Evolutionary conservation across 441 rosid species (phyloP).

Genomic region (Bocquillonia castaneifolia): DNA sequence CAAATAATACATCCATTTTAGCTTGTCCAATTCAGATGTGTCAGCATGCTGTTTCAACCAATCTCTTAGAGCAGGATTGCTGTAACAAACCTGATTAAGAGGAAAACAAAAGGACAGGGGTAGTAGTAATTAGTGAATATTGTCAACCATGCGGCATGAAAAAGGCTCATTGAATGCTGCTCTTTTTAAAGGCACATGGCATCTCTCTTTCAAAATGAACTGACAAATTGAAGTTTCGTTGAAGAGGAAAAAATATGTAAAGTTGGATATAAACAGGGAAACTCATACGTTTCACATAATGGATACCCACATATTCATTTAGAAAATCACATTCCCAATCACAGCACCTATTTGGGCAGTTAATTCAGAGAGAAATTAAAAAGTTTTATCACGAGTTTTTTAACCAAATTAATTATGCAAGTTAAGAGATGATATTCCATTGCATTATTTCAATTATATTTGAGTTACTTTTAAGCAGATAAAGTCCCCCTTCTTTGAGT

Average conservation of each 20-base stretch:
- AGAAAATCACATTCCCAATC: background rate
- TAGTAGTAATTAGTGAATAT: background rate
- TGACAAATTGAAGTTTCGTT: background rate
- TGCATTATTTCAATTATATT: background rate
- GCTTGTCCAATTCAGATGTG: conserved; percentile 54
- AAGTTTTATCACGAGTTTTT: background rate
- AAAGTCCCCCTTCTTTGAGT: background rate
- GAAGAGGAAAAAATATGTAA: background rate
- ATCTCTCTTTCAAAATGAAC: background rate
- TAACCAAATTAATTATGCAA: background rate
- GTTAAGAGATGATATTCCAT: background rate
- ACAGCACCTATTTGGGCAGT: background rate
- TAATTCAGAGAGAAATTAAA: background rate
- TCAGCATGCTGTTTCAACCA: conserved; percentile 75
- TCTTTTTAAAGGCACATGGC: background rate
- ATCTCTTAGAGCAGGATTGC: conserved; percentile 73
- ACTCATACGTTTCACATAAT: background rate
- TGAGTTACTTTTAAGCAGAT: background rate
- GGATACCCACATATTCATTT: conserved; percentile 1
- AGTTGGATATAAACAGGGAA: background rate
- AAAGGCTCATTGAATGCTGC: background rate
- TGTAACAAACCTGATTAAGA: conserved; percentile 63
- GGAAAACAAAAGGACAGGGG: conserved; percentile 11
- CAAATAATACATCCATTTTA: conserved; percentile 71
- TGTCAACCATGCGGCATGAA: conserved; percentile 3